Evolutionary conservation across 2,329 filamentous ascomycete genomes (phyloP).

Genomic region (Epichloe coenophiala): DNA sequence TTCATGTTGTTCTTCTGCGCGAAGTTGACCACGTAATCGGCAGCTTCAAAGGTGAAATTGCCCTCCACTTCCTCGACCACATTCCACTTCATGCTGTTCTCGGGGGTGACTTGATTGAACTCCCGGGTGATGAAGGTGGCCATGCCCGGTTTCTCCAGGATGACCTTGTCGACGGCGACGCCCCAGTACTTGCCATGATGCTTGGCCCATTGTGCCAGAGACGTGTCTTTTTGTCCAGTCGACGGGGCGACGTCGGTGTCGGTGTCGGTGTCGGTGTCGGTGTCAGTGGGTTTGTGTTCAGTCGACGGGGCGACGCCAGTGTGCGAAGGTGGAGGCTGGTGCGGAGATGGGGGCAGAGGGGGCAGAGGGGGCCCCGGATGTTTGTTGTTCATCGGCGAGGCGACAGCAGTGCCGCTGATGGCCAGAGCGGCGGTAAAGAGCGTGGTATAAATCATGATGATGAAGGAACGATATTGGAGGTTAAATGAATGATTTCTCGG

Average conservation of each 20-base stretch:
- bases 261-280: too few species aligned
- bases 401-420: neutral
- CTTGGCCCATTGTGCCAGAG: neutral
- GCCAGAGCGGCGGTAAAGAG: neutral
- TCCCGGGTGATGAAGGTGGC: neutral
- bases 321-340: too few species aligned
- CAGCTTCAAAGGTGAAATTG: too few species aligned
- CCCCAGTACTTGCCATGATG: neutral
- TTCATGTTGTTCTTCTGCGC: fast-evolving
- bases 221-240: fast-evolving
- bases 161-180: neutral
- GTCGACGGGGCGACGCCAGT: too few species aligned
- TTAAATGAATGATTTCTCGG: too few species aligned
- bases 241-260: too few species aligned
- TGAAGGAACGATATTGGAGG: too few species aligned
- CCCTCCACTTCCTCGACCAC: too few species aligned
- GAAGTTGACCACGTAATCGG: too few species aligned
- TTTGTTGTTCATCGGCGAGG: neutral
- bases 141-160: neutral
- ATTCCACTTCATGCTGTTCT: constrained; percentile 42
- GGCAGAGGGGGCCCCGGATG: too few species aligned
- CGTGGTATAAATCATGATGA: neutral
- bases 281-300: too few species aligned
- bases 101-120: constrained; percentile 51
- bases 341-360: too few species aligned